Conservation (phyloP, 169 alveolate species). For the Plasmodium vivax region DNA sequence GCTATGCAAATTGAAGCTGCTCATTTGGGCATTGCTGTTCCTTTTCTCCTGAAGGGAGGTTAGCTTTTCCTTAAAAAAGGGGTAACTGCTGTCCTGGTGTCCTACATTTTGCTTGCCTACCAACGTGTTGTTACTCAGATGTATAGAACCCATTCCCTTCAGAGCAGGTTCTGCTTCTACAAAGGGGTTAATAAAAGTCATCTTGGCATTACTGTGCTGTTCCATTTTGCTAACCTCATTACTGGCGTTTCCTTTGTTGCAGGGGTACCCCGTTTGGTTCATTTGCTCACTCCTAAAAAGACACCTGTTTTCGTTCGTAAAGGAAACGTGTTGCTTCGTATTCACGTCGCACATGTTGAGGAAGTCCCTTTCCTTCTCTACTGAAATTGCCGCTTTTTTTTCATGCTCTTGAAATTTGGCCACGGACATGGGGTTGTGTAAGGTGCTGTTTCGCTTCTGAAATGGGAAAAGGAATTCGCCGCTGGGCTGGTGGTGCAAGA, state of each 20-base stretch:
- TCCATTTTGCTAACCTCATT: background rate
- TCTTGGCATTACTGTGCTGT: slow-evolving; percentile 4
- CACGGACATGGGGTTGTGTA: slow-evolving; percentile 8
- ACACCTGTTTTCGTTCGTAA: background rate
- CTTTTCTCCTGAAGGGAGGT: slow-evolving; percentile 11
- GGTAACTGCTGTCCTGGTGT: background rate
- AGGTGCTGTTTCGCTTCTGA: slow-evolving; percentile 43
- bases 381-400: slow-evolving; percentile 1
- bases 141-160: slow-evolving; percentile 1
- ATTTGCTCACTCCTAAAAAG: background rate
- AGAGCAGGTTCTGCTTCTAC: background rate
- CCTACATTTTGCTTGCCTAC: background rate
- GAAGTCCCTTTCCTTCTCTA: slow-evolving; percentile 5
- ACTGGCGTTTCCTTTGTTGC: background rate
- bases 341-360: background rate
- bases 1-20: background rate
- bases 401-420: slow-evolving; percentile 7
- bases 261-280: background rate
- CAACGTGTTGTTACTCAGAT: slow-evolving; percentile 11
- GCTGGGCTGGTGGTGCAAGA: background rate
- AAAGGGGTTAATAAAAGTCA: slow-evolving; percentile 12
- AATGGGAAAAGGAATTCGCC: slow-evolving; percentile 26
- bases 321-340: background rate
- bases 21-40: background rate
- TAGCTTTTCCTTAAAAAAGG: slow-evolving; percentile 14